Evolutionary conservation across 148 eudicot species (phyloP), one percentile per base, ranked within the genome.

Genomic region (Fagopyrum tataricum): DNA sequence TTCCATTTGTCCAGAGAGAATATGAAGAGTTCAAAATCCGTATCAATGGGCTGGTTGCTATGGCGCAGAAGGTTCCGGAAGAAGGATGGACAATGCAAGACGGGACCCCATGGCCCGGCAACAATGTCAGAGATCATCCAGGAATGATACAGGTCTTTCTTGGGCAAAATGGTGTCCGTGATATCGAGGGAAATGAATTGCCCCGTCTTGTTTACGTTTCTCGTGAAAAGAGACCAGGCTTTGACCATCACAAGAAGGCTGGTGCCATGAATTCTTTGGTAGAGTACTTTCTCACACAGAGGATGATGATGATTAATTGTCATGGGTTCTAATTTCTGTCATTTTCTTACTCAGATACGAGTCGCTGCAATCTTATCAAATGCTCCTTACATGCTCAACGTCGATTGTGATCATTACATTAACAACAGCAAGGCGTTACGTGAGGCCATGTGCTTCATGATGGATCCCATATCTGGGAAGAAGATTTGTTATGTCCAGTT

Each of bases 1-100:
- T 70, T 70, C 31, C 18, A 18, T 46, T 53, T 74, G 26, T 80
- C 64, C 89, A 94, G 97, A 94, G 97, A 79, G 98, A 94, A 8
- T 94, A 91, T 75, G 98, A 91, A 73, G 96, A 91, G 82, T 94
- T 94, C 72, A 94, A 91, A 84, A 80, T 94, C 17, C 81, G 93
- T 56, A 91, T 94, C 59, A 94, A 94, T 73, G 90, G 89, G 31
- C 77, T 94, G 78, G 98, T 94, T 64, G 78, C 93, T 72, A 89
- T 79, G 90, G 90, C 98, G n/a, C 88, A 87, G 68, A 94, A 94
- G 76, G 98, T 91, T 83, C 98, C 98, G 0, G 98, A 89, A 71
- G 98, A 94, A 20, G 98, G 98, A 4, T 94, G 97, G 98, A 94
- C 98, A 20, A 94, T 91, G 98, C 98, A 94, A 72, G 98, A 94